Evolutionary conservation across 1,284 basidiomycete species (phyloP), one percentile per base, ranked within the genome.

Genomic region (Marasmius tenuissimus): DNA sequence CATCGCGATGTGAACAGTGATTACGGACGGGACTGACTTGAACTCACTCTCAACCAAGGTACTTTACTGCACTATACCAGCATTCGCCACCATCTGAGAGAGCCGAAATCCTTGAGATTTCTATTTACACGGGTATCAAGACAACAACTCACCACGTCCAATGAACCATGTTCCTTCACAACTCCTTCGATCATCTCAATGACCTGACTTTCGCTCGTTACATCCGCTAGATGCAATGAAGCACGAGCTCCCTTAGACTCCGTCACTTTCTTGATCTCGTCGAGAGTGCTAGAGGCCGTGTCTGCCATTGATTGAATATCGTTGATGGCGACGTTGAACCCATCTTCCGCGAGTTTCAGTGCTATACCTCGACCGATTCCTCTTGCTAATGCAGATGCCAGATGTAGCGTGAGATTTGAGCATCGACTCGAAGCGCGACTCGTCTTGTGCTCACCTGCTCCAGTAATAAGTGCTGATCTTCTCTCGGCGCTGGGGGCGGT

Each of bases 341-440:
- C 68, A 56, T 70, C 68, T 16, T 61, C 39, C 8, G 67, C 67
- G 59, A 84, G 75, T 49, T 78, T 73, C 55, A 73, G 61, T 20
- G 79, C 73, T 63, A 81, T 78, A 59, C 77, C 75, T 48, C 72
- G 72, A 8, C 80, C 79, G 58, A 81, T 78, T 39, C 80, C 79
- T 66, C 77, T 76, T 4, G 72, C 75, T 6, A 72, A 20, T 20
- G 3, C 18, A 18, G 18, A 14, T 5, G 42, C 11, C 18, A 18
- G 18, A 14, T 5, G 42, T 2, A n/a, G 48, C 3, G 27, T 3
- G 10, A 6, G 10, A 20, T 20, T 11, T 11, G 48, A 49, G 11
- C 2, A 6, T 49, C 18, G 3, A 18, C 18, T 18, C 6, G 27
- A n/a, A 45, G 14, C 12, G 48, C 11, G 18, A 10, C 18, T n/a